Percentiles rank a stretch among this genome's conserved stretches.
These are phyloP conservation scores for Kodamaea kaohsiungensis DNA, from an alignment of 805 yeast species.

Conservation along the genomic window DNA sequence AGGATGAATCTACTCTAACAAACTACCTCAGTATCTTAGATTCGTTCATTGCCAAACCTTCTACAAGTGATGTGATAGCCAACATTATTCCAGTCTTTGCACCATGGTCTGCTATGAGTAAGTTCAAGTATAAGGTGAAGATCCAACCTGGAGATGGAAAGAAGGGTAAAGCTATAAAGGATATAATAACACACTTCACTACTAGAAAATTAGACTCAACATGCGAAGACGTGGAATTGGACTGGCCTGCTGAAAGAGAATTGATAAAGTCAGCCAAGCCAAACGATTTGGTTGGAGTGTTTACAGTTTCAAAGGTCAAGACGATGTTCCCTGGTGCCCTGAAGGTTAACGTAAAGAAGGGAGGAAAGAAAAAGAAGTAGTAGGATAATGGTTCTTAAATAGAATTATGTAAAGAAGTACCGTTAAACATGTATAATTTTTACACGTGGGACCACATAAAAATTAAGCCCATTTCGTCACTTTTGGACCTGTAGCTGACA, in stretches of 20 bases:
- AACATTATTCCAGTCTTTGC: constrained; percentile 86
- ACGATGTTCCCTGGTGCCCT: constrained; percentile 55
- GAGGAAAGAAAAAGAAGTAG: constrained; percentile 9
- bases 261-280: constrained; percentile 57
- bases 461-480: too few species aligned
- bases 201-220: constrained; percentile 44
- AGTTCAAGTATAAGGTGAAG: constrained; percentile 79
- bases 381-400: not conserved
- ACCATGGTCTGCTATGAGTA: constrained; percentile 82
- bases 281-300: constrained; percentile 62
- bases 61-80: constrained; percentile 49
- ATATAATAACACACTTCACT: constrained; percentile 59
- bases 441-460: too few species aligned
- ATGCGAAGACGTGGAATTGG: constrained; percentile 51
- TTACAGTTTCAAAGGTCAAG: constrained; percentile 74
- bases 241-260: constrained; percentile 73
- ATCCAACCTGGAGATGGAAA: constrained; percentile 78
- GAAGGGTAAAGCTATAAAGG: constrained; percentile 83
- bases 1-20: constrained; percentile 30
- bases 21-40: constrained; percentile 47
- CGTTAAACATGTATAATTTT: too few species aligned
- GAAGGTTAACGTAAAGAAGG: constrained; percentile 18
- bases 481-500: too few species aligned
- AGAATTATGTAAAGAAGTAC: too few species aligned
- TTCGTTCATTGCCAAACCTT: constrained; percentile 46